phyloP scores from a whole-genome alignment of 2,329 filamentous ascomycete genomes.

The Celoporthe dispersa region DNA sequence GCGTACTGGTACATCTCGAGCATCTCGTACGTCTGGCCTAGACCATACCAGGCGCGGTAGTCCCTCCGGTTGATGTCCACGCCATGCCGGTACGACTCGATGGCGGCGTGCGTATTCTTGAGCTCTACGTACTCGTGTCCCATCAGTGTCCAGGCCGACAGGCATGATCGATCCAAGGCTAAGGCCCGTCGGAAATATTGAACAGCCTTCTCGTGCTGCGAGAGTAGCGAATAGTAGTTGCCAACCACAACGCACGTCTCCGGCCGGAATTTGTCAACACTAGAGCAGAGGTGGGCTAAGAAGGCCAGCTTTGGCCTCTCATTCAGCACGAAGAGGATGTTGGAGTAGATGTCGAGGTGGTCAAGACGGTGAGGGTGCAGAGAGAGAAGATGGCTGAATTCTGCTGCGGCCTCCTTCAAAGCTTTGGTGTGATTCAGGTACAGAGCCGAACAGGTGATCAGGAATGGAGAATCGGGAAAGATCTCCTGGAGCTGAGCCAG shows the following conservation, averaged over 20 bases:
- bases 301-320: constrained; percentile 88
- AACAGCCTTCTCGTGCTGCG: constrained; percentile 95
- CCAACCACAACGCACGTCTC: constrained; percentile 97
- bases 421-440: constrained; percentile 90
- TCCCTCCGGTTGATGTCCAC: constrained; percentile 96
- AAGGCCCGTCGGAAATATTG: constrained; percentile 95
- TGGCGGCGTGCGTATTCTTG: constrained; percentile 97
- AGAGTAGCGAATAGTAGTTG: constrained; percentile 95
- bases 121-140: constrained; percentile 98
- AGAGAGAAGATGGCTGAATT: constrained; percentile 80
- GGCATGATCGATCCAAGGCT: constrained; percentile 85
- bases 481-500: constrained; percentile 79
- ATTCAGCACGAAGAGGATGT: constrained; percentile 93
- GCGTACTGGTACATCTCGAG: constrained; percentile 98
- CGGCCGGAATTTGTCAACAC: constrained; percentile 92
- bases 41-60: constrained; percentile 96
- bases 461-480: constrained; percentile 86
- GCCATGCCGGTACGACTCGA: constrained; percentile 93
- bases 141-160: constrained; percentile 98
- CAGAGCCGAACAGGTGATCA: constrained; percentile 87
- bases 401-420: constrained; percentile 67
- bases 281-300: constrained; percentile 86
- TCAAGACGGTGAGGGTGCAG: constrained; percentile 77
- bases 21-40: constrained; percentile 96
- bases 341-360: constrained; percentile 93